Evolutionary conservation across 352 stramenopile species (phyloP).

Genomic region (Thalassiosira exigua): DNA sequence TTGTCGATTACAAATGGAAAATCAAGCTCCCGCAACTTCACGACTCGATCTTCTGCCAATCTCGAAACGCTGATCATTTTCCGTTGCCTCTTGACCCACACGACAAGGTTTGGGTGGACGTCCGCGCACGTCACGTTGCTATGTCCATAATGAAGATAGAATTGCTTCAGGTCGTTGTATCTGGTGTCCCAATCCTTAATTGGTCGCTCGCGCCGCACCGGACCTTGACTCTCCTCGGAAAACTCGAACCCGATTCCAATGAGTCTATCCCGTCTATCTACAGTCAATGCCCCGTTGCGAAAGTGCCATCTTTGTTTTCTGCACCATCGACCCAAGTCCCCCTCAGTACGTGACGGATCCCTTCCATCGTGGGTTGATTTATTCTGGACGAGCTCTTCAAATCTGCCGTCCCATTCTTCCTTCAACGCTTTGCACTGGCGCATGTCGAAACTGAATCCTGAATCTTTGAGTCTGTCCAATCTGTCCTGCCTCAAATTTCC

Average conservation of each 20-base stretch:
- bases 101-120: not conserved
- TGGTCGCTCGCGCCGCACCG: not conserved
- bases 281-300: not conserved
- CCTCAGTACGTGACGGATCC: not conserved
- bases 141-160: conserved; percentile 1
- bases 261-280: conserved; percentile 4
- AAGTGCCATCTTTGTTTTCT: not conserved
- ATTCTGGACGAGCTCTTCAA: conserved; percentile 7
- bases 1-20: conserved; percentile 7
- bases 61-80: conserved; percentile 1
- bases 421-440: not conserved
- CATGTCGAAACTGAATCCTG: conserved; percentile 7
- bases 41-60: not conserved
- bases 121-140: not conserved
- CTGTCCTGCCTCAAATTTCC: not conserved
- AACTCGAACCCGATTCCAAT: conserved; percentile 9
- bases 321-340: not conserved
- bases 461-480: not conserved
- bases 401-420: not conserved
- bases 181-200: not conserved
- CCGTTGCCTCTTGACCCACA: not conserved
- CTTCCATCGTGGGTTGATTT: conserved; percentile 1
- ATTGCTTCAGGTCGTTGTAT: not conserved
- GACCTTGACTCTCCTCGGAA: not conserved
- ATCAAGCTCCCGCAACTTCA: not conserved